Base-by-base conservation (phyloP, 805 yeast species). In the Zygoascus flipseniorum region DNA sequence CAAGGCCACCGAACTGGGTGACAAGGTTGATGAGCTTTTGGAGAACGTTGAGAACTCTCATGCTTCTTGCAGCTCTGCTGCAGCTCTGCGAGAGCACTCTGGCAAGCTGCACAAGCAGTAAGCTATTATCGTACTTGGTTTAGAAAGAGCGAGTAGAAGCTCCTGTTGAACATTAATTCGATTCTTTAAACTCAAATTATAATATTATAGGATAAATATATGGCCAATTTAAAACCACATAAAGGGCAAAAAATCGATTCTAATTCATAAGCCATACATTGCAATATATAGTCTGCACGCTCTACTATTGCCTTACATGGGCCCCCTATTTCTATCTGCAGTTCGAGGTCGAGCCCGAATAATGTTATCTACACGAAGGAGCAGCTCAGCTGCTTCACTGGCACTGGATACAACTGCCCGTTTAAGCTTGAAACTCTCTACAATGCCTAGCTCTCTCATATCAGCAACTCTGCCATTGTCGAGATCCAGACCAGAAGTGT, bases 271-370 rank as follows among this genome's bases (percentile, higher is more conserved):
- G 16, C 39, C 39, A 8, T 35, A 35, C 39, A 35, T 23, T 23
- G 28, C 39, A 35, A 23, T 6, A 23, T 23, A 23, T 23, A 23
- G 28, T 23, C 39, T 35, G 8, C 16, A 35, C 16, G 20, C 44
- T n/a, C n/a, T 42, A 16, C 20, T 42, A 10, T 16, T 18, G 16
- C 20, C 32, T 26, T 18, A 46, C 49, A 46, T 46, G 32, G 49
- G 49, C 63, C 62, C 63, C 37, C 58, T 47, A 60, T 80, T 83
- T 76, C 97, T 80, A 73, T 86, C 92, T 43, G 97, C 96, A 45
- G 99, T 90, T 72, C 99, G 80, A 58, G 99, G 99, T 69, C 87
- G 90, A 35, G 99, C 98, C 61, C 96, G 83, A 58, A 93, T 88
- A 60, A 93, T 93, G 70, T 93, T 92, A 69, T 93, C 99, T 44